Percentiles rank a stretch among this genome's conserved stretches.
Evolutionary conservation across 352 stramenopile genomes (phyloP).

Genomic region (Globisporangium apiculatum): DNA sequence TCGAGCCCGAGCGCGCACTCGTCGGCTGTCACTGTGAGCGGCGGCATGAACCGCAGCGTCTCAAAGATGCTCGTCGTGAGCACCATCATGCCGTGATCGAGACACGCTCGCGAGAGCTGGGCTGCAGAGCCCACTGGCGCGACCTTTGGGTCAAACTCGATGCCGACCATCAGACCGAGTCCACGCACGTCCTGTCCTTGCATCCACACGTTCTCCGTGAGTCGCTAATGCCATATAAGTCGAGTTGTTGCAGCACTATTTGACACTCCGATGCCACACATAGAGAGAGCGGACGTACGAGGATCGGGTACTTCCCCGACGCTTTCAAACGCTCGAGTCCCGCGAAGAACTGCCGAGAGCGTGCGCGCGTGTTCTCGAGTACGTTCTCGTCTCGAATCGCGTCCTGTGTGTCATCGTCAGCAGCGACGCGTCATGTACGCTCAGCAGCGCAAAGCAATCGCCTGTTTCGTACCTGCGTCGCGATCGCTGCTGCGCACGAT

Average conservation of each 20-base stretch:
- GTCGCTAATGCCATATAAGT: too few relatives aligned
- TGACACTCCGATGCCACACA: too few relatives aligned
- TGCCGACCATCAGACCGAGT: constrained; percentile 89
- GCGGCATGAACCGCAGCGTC: too few relatives aligned
- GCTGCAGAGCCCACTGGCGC: too few relatives aligned
- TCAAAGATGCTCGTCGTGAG: too few relatives aligned
- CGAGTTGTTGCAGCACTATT: too few relatives aligned
- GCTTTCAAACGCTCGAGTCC: constrained; percentile 73
- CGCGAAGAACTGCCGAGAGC: constrained; percentile 65
- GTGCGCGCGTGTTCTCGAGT: constrained; percentile 72
- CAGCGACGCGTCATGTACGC: too few relatives aligned
- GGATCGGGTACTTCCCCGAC: constrained; percentile 68
- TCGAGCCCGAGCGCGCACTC: too few relatives aligned
- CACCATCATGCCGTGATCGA: too few relatives aligned
- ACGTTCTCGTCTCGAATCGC: constrained; percentile 88
- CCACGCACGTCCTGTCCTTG: constrained; percentile 68
- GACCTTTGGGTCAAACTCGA: constrained; percentile 76
- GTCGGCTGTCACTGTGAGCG: too few relatives aligned
- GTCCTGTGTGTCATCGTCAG: constrained; percentile 26
- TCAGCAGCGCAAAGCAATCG: not conserved
- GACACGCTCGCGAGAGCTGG: too few relatives aligned
- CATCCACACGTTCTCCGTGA: too few relatives aligned
- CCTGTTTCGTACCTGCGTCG: constrained; percentile 25
- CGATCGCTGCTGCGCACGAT: constrained; percentile 87
- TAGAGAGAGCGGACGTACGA: not conserved